A percentile compares a stretch with the other conserved stretches of the same genome.
Conservation (phyloP, 495 filamentous ascomycete genomes). For the Hypoxylon trugodes region DNA sequence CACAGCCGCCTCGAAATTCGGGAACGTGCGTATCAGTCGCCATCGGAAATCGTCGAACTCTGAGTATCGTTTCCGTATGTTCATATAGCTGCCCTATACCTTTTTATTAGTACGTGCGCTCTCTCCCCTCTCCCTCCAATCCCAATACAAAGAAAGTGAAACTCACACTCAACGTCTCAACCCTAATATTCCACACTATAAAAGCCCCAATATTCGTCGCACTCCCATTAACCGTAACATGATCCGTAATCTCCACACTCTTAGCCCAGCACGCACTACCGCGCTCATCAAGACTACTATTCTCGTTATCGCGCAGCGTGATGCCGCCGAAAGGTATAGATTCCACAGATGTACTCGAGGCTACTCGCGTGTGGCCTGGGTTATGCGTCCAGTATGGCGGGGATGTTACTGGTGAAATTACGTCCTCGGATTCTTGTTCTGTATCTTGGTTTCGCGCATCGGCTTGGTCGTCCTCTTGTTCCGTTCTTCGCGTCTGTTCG, state of each 20-base stretch:
- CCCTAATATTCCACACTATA: slow-evolving; percentile 63
- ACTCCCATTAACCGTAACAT: slow-evolving; percentile 60
- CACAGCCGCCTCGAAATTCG: slow-evolving; percentile 62
- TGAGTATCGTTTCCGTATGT: slow-evolving; percentile 66
- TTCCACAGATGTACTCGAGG: slow-evolving; percentile 56
- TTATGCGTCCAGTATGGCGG: slow-evolving; percentile 35
- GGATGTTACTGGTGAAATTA: slow-evolving; percentile 31
- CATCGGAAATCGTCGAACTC: slow-evolving; percentile 63
- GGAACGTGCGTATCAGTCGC: slow-evolving; percentile 61
- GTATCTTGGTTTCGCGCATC: too few species aligned
- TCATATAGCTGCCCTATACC: slow-evolving; percentile 58
- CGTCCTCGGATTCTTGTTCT: too few species aligned
- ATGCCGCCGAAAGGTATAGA: slow-evolving; percentile 58
- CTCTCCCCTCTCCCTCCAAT: background rate
- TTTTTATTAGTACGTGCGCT: background rate
- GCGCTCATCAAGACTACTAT: slow-evolving; percentile 51
- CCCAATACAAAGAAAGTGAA: background rate
- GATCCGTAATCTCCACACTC: slow-evolving; percentile 61
- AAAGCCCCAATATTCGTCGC: slow-evolving; percentile 63
- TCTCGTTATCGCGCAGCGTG: slow-evolving; percentile 62
- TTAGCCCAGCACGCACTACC: slow-evolving; percentile 65
- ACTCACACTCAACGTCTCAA: slow-evolving; percentile 59
- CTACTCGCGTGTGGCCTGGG: slow-evolving; percentile 33
- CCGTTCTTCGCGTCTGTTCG: too few species aligned
- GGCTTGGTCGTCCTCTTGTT: too few species aligned